Evolutionary conservation across 305 asterid genomes (phyloP).

Genomic region (Andrographis paniculata): DNA sequence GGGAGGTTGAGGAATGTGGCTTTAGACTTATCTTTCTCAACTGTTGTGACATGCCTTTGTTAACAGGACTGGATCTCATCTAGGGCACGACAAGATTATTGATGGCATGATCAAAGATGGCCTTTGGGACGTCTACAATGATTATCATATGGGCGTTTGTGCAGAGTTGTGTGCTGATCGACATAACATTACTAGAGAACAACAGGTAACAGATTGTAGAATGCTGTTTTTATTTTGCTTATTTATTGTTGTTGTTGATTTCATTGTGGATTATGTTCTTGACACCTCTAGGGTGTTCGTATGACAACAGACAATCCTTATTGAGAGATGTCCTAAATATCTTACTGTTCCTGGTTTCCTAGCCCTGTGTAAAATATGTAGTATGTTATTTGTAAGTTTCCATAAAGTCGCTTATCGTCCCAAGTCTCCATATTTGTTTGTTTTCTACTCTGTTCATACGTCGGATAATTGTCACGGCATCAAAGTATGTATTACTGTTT

Average conservation of each 20-base stretch:
- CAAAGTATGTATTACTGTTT: neutral
- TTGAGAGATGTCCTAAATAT: too few relatives aligned
- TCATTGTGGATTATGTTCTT: too few relatives aligned
- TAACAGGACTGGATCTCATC: conserved; percentile 74
- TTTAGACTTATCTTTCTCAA: conserved; percentile 9
- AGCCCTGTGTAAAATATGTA: too few relatives aligned
- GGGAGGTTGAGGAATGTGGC: neutral
- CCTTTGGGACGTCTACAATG: conserved; percentile 96
- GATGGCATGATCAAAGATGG: conserved; percentile 99
- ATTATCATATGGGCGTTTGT: conserved; percentile 93
- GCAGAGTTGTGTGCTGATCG: conserved; percentile 85
- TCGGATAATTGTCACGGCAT: too few relatives aligned
- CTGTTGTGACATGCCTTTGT: conserved; percentile 22
- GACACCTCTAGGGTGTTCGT: too few relatives aligned
- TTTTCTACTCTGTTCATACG: too few relatives aligned
- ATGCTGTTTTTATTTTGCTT: neutral
- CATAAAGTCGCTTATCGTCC: too few relatives aligned
- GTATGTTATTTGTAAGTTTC: too few relatives aligned
- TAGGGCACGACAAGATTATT: conserved; percentile 73
- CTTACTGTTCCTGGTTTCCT: too few relatives aligned
- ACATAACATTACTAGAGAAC: conserved; percentile 59
- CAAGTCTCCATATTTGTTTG: too few relatives aligned
- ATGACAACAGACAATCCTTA: too few relatives aligned
- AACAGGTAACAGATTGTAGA: conserved; percentile 45
- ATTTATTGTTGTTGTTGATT: neutral